These are phyloP conservation scores for Malus hybrid DNA, from an alignment of 331 rosid species.

Conservation along the genomic window DNA sequence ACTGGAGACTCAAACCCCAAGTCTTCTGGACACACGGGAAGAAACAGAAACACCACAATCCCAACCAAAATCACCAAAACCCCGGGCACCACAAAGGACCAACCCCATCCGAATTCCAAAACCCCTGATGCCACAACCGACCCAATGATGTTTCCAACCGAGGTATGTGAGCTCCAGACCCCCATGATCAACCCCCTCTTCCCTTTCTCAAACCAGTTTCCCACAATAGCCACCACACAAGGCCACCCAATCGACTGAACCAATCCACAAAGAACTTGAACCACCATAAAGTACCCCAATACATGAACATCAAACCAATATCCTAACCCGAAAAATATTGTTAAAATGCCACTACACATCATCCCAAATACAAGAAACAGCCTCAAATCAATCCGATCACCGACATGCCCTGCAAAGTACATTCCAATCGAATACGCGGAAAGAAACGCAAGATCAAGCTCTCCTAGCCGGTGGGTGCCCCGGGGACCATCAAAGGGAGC, in stretches of 20 bases:
- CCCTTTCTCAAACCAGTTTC: constrained; percentile 81
- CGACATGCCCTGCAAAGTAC: constrained; percentile 80
- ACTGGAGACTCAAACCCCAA: constrained; percentile 49
- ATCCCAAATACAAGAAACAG: constrained; percentile 84
- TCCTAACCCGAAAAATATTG: constrained; percentile 67
- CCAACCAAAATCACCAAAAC: constrained; percentile 56
- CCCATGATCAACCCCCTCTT: constrained; percentile 97
- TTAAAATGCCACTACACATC: constrained; percentile 76
- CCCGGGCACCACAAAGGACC: constrained; percentile 91
- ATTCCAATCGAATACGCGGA: constrained; percentile 74
- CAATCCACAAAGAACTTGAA: constrained; percentile 77
- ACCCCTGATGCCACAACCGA: constrained; percentile 68
- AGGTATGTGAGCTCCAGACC: constrained; percentile 82
- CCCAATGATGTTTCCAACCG: constrained; percentile 80
- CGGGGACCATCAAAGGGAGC: constrained; percentile 67
- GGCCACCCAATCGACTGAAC: constrained; percentile 99
- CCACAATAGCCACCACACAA: constrained; percentile 89
- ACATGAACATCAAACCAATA: constrained; percentile 76
- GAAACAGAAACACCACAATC: constrained; percentile 66
- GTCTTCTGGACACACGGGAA: constrained; percentile 61
- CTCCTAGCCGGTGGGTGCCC: constrained; percentile 81
- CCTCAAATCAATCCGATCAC: constrained; percentile 83
- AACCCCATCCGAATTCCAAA: constrained; percentile 93
- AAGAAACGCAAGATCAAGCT: constrained; percentile 86
- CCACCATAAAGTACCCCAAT: constrained; percentile 56